A percentile compares a stretch with the other conserved stretches of the same genome.
These are phyloP conservation scores for Penicillium parvum DNA, from an alignment of 495 filamentous ascomycete species.

Conservation along the genomic window DNA sequence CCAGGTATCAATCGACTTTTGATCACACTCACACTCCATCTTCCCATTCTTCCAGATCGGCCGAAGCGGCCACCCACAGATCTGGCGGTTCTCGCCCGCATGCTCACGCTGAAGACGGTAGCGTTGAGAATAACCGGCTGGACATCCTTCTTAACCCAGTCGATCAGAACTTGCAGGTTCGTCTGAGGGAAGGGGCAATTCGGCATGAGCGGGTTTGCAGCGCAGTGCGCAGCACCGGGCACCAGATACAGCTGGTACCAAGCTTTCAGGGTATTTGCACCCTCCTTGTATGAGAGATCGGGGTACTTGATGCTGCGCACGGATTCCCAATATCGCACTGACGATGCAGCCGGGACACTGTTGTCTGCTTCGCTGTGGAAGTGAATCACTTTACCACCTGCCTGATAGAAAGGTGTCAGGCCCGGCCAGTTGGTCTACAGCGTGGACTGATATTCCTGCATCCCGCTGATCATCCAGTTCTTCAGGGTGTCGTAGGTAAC, in stretches of 20 bases:
- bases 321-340: conserved; percentile 46
- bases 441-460: conserved; percentile 12
- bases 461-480: conserved; percentile 38
- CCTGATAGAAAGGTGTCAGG: conserved; percentile 36
- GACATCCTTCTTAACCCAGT: conserved; percentile 49
- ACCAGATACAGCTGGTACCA: conserved; percentile 52
- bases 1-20: conserved; percentile 38
- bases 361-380: conserved; percentile 50
- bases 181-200: conserved; percentile 44
- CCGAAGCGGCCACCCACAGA: conserved; percentile 46
- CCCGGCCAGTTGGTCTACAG: conserved; percentile 43
- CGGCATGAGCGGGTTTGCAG: conserved; percentile 32
- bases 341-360: conserved; percentile 44
- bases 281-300: conserved; percentile 28
- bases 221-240: conserved; percentile 50
- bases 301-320: conserved; percentile 50
- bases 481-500: conserved; percentile 47
- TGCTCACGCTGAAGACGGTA: conserved; percentile 28
- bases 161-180: conserved; percentile 39
- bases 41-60: conserved; percentile 35
- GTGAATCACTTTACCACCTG: conserved; percentile 50
- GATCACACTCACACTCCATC: conserved; percentile 40
- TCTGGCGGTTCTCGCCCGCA: conserved; percentile 30
- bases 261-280: conserved; percentile 36
- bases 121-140: conserved; percentile 35